Evolutionary conservation across 805 yeast genomes (phyloP), one percentile per base, ranked within the genome.

Genomic region (Saturnispora kantuleensis): DNA sequence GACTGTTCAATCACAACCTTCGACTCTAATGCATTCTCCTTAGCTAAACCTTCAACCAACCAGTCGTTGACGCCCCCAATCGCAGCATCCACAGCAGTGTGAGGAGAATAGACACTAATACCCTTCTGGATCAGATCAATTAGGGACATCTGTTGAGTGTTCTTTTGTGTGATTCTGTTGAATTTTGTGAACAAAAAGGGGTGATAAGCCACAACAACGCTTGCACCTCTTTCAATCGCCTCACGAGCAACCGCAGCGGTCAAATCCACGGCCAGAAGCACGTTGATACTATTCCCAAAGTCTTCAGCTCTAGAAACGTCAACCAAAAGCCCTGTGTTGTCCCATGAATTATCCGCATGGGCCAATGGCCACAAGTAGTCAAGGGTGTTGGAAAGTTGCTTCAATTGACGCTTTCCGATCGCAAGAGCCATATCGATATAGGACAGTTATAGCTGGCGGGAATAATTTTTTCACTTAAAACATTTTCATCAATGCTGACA

Each of bases 41-140:
- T 57, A 0, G 61, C 56, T 3, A 74, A 56, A 5, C 85, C 84
- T 33, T 74, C 77, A 1, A 76, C 83, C 35, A 93, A 69, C 83
- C 95, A 93, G 59, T 88, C 97, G 53, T 93, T 93, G 50, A 93
- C 96, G 17, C 98, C 98, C n/a, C 82, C 84, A 10, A 64, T 62
- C 9, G 93, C 93, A 18, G 97, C 90, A 63, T 93, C 98, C 3
- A 93, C 84, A 0, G 97, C 88, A 1, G 98, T 90, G 58, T 93
- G 99, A 21, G 99, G 98, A 45, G 82, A 82, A 60, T 93, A 93
- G 1, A 93, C 98, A 40, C 88, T 76, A 46, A 93, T 75, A n/a
- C 85, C 84, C 47, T 79, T 72, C 51, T 79, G 80, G 42, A 87
- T 80, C 54, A 93, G 70, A 44, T 74, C 73, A 34, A 90, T 60